Conservation (phyloP, 805 yeast genomes). For the Blastobotrys mokoenaii region DNA sequence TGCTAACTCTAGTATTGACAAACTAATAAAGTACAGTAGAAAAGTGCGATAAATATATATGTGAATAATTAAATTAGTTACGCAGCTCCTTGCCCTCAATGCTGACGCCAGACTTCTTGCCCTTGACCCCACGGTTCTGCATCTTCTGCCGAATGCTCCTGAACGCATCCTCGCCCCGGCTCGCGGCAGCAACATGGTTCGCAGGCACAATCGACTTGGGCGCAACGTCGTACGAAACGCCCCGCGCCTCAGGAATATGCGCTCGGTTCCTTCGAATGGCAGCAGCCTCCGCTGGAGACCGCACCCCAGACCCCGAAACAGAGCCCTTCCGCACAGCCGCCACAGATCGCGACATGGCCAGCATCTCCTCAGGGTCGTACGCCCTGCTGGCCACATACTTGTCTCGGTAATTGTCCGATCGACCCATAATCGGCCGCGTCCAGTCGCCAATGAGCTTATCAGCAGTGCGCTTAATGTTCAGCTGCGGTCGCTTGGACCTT, state of each 20-base stretch:
- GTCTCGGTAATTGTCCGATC: slow-evolving; percentile 90
- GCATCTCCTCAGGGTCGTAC: slow-evolving; percentile 36
- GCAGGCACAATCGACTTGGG: slow-evolving; percentile 47
- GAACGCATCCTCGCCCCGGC: slow-evolving; percentile 53
- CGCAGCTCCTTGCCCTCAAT: slow-evolving; percentile 49
- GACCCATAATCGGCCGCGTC: slow-evolving; percentile 97
- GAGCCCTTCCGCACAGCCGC: slow-evolving; percentile 5
- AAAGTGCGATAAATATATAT: no score
- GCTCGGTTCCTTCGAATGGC: slow-evolving; percentile 92
- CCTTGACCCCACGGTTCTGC: slow-evolving; percentile 37
- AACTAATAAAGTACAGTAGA: no score
- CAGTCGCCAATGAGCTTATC: slow-evolving; percentile 91
- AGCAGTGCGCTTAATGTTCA: slow-evolving; percentile 75
- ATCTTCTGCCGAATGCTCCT: slow-evolving; percentile 60
- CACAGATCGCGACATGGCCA: slow-evolving; percentile 4
- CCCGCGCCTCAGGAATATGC: slow-evolving; percentile 87
- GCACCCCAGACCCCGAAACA: slow-evolving; percentile 7
- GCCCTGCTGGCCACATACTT: slow-evolving; percentile 60
- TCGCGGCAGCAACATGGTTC: slow-evolving; percentile 26
- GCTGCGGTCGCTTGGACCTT: slow-evolving; percentile 81
- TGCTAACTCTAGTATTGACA: no score
- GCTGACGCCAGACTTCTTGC: slow-evolving; percentile 57
- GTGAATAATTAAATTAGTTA: no score
- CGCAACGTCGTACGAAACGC: slow-evolving; percentile 83
- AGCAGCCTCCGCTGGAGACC: slow-evolving; percentile 60